Conservation (phyloP, 192 early-diverging fungal species). For the Chytriomyces hyalinus region DNA sequence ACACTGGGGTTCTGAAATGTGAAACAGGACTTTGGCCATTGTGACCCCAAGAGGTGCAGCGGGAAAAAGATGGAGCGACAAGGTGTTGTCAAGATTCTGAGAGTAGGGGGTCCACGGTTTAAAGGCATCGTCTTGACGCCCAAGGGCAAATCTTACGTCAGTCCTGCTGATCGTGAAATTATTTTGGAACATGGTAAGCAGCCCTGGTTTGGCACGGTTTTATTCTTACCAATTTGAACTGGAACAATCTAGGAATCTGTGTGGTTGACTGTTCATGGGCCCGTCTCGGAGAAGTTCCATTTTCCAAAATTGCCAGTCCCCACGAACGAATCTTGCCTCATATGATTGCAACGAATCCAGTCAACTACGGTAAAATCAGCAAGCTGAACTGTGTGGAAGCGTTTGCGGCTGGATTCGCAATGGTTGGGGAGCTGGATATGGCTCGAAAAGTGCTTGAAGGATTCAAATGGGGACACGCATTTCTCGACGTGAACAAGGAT, state of each 20-base stretch:
- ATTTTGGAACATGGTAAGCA: constrained; percentile 49
- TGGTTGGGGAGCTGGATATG: constrained; percentile 73
- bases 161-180: constrained; percentile 80
- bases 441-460: constrained; percentile 77
- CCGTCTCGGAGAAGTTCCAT: constrained; percentile 91
- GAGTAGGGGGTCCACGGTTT: constrained; percentile 79
- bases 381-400: constrained; percentile 98
- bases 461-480: constrained; percentile 97
- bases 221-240: neutral
- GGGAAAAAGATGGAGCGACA: constrained; percentile 87
- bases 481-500: constrained; percentile 85
- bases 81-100: constrained; percentile 78
- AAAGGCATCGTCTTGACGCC: constrained; percentile 85
- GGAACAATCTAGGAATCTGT: constrained; percentile 72
- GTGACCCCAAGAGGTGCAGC: constrained; percentile 97
- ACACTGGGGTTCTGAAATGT: neutral
- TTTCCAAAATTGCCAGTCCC: constrained; percentile 79
- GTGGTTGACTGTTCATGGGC: constrained; percentile 99
- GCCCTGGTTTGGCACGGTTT: neutral
- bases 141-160: constrained; percentile 84
- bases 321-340: constrained; percentile 94
- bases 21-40: constrained; percentile 94
- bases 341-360: constrained; percentile 93
- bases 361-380: constrained; percentile 97
- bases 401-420: constrained; percentile 90